Conservation (phyloP, 345 rosid genomes). For the Eucalyptus rudis region DNA sequence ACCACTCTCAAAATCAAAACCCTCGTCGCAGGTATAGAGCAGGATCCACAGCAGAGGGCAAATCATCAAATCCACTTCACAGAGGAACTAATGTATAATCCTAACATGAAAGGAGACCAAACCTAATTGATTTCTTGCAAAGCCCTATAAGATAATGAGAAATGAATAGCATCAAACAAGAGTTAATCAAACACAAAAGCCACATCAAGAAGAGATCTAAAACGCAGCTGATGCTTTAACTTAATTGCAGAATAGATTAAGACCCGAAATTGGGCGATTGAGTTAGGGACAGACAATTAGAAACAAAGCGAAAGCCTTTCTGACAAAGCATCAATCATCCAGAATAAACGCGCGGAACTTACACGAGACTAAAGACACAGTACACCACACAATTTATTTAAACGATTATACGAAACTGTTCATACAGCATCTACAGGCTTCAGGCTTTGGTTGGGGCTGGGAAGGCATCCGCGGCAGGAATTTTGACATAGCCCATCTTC, state of each 20-base stretch:
- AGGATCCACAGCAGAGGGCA: not conserved
- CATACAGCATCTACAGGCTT: not conserved
- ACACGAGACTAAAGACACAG: not conserved
- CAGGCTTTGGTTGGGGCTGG: not conserved
- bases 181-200: not conserved
- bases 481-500: conserved; percentile 72
- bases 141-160: not conserved
- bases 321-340: not conserved
- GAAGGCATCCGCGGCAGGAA: conserved; percentile 23
- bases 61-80: not conserved
- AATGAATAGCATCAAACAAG: not conserved
- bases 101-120: not conserved
- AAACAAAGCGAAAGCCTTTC: not conserved
- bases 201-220: not conserved
- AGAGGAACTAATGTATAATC: not conserved
- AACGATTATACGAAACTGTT: not conserved
- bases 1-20: not conserved
- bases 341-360: not conserved
- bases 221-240: not conserved
- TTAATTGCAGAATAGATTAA: not conserved
- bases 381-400: not conserved
- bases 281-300: not conserved
- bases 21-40: not conserved
- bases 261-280: not conserved
- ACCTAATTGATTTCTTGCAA: not conserved